These are phyloP conservation scores for Talaromyces islandicus DNA, from an alignment of 2,329 filamentous ascomycete species.

Conservation along the genomic window DNA sequence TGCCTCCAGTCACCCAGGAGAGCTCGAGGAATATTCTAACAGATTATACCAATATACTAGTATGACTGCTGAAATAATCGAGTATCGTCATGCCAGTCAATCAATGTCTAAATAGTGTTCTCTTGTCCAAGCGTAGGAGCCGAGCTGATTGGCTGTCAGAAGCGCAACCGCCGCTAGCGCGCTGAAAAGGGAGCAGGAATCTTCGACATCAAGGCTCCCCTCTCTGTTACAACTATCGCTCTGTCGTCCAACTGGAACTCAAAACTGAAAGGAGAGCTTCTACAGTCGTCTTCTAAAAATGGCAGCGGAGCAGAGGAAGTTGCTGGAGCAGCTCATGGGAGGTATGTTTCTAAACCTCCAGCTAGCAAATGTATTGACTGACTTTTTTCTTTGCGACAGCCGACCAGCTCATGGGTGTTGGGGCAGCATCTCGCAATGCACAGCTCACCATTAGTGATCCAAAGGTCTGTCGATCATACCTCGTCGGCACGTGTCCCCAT, in stretches of 20 bases:
- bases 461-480: conserved; percentile 91
- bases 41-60: background rate
- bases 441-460: conserved; percentile 84
- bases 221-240: background rate
- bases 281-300: conserved; percentile 42
- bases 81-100: background rate
- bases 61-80: background rate
- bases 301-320: conserved; percentile 96
- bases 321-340: conserved; percentile 88
- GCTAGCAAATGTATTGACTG: conserved; percentile 13
- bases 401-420: conserved; percentile 71
- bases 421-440: conserved; percentile 65
- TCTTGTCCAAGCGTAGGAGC: background rate
- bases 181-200: conserved; percentile 11
- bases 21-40: background rate
- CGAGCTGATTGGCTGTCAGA: conserved; percentile 11
- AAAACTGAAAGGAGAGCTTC: background rate
- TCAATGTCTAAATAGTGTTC: background rate
- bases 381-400: conserved; percentile 20
- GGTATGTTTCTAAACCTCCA: conserved; percentile 20
- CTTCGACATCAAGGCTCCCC: background rate
- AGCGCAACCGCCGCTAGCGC: conserved; percentile 23
- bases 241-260: background rate
- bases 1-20: background rate
- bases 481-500: conserved; percentile 91